Evolutionary conservation across 176 grass and related monocot species (phyloP), one percentile per base, ranked within the genome.

Genomic region (Chrysopogon serrulatus): DNA sequence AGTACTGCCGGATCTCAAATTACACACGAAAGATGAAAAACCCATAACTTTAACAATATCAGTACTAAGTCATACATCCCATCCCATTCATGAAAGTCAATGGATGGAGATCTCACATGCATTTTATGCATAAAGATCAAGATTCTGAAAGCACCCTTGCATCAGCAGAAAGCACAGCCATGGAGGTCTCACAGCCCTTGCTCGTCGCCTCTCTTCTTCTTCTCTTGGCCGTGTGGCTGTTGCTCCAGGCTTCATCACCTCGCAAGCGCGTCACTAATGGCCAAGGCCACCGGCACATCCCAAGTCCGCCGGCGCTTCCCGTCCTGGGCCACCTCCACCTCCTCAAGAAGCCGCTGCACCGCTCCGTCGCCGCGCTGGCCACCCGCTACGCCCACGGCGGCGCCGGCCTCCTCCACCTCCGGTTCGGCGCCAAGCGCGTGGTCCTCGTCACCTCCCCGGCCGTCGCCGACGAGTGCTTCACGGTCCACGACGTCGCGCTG

Each of bases 261-360:
- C 2, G 37, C 6, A 57, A 73, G 44, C 54, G 44, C n/a, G n/a
- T n/a, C 48, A n/a, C 23, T 1, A 49, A 71, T 33, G 65, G 73
- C 79, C 41, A 26, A 10, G 49, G 53, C n/a, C n/a, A n/a, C 64
- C 75, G 34, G 19, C 59, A 44, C 28, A 65, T 85, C 77, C 85
- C 91, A 2, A 89, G 77, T 24, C 88, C 87, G 5, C 86, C 86
- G 4, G 74, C 79, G 2, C 85, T 90, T 0, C 94, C 90, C 0
- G 12, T 97, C 71, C 0, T 92, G n/a, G 89, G 94, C 60, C 94
- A 97, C 82, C 87, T 97, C 76, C 90, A 97, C 83, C 87, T 97
- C 63, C 71, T 94, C 72, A 90, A 90, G 76, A 90, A 92, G 23
- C 94, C 92, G 8, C 70, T 94, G 1, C 92, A 94, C 76, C 92